phyloP scores from a whole-genome alignment of 352 stramenopile genomes.

The Phytophthora rubi region DNA sequence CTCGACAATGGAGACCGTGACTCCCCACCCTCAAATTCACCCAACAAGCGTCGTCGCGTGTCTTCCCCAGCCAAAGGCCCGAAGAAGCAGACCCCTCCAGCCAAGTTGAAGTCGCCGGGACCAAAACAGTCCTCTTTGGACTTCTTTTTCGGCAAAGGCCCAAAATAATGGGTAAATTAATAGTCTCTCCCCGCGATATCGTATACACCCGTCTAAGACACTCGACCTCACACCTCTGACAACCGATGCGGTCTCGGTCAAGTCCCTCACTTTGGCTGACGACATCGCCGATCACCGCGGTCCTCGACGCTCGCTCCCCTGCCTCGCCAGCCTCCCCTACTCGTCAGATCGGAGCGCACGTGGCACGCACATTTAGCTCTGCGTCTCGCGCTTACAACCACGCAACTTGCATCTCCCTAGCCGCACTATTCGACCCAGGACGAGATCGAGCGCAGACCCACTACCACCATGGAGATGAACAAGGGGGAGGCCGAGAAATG shows the following conservation, averaged over 20 bases:
- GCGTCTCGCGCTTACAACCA: conserved; percentile 12
- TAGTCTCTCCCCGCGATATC: neutral
- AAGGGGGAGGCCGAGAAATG: conserved; percentile 93
- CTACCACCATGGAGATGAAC: conserved; percentile 89
- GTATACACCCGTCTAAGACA: conserved; percentile 13
- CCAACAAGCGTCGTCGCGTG: conserved; percentile 31
- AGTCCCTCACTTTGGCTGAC: conserved; percentile 24
- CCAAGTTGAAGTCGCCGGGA: conserved; percentile 28
- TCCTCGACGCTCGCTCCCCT: conserved; percentile 9
- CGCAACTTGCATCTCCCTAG: conserved; percentile 16
- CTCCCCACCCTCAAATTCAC: neutral
- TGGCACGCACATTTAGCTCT: conserved; percentile 5
- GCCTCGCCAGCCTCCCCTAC: conserved; percentile 5
- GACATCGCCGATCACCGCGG: conserved; percentile 13
- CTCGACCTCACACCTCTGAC: conserved; percentile 2
- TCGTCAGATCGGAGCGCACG: neutral
- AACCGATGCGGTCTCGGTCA: conserved; percentile 20
- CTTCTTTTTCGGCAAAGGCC: conserved; percentile 52
- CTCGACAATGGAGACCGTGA: conserved; percentile 11
- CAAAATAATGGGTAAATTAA: conserved; percentile 32
- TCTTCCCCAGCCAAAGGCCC: conserved; percentile 25
- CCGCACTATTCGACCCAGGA: conserved; percentile 13
- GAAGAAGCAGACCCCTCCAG: conserved; percentile 9
- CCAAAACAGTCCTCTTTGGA: conserved; percentile 57
- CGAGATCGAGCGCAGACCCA: neutral